A percentile compares a stretch with the other conserved stretches of the same genome.
These are phyloP conservation scores for Batrachochytrium dendrobatidis DNA, from an alignment of 371 early-diverging fungal species.

Conservation along the genomic window DNA sequence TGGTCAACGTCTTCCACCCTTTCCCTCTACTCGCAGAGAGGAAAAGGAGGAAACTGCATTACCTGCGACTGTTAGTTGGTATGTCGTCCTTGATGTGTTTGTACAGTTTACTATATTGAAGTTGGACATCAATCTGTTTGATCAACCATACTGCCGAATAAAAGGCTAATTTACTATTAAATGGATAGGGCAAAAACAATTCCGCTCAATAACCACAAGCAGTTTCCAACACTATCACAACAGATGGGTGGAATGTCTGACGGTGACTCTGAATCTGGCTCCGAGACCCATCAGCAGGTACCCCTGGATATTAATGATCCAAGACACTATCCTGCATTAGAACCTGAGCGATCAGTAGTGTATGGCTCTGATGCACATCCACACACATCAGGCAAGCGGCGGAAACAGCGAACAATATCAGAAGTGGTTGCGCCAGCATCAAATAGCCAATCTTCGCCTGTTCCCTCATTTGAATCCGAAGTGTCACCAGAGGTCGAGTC, in stretches of 20 bases:
- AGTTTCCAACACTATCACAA: neutral
- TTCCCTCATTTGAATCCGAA: too few species aligned
- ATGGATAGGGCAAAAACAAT: constrained; percentile 5
- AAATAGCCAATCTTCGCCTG: too few species aligned
- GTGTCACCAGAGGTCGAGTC: too few species aligned
- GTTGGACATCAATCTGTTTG: too few species aligned
- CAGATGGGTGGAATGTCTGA: neutral
- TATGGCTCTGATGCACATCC: too few species aligned
- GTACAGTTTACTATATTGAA: too few species aligned
- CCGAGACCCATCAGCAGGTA: neutral
- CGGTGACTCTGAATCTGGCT: neutral
- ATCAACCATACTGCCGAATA: too few species aligned
- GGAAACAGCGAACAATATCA: neutral
- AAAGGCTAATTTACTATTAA: neutral
- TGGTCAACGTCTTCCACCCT: constrained; percentile 22
- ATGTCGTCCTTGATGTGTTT: neutral
- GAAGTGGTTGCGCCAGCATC: neutral
- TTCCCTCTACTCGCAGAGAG: constrained; percentile 11
- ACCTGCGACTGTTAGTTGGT: constrained; percentile 46
- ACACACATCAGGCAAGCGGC: too few species aligned
- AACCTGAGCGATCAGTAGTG: constrained; percentile 2
- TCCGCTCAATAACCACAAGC: neutral
- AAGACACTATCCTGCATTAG: constrained; percentile 1
- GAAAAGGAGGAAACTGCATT: constrained; percentile 38
- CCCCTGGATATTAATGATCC: constrained; percentile 6